Evolutionary conservation across 768 basidiomycete species (phyloP), one percentile per base, ranked within the genome.

Genomic region (Naganishia onofrii): DNA sequence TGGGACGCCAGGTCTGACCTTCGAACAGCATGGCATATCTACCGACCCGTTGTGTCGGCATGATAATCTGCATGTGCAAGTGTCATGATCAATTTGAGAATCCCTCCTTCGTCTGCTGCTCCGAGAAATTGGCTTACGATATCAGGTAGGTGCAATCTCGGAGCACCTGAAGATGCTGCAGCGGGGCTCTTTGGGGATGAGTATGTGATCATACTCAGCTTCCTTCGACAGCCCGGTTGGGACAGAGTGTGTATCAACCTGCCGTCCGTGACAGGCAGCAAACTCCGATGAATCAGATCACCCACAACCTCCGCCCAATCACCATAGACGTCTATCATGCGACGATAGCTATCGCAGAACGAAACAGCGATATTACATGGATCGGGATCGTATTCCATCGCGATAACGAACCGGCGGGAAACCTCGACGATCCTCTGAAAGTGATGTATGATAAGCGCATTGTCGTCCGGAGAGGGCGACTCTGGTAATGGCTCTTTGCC

Each of bases 371-470:
- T 29, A 26, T 42, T 34, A 28, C 46, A 63, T 10, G 60, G 60
- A 29, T 63, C 60, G 23, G 60, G 60, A 17, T 63, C 60, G 60
- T 63, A 29, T 28, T 63, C 60, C 60, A 63, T 63, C n/a, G 26
- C 60, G n/a, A 10, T 10, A 8, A 63, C 60, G 38, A 63, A 63
- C 12, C 26, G n/a, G n/a, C 38, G 38, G 23, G 60, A 63, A 34
- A 63, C 60, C n/a, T 63, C 12, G 60, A 63, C 29, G n/a, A 63
- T n/a, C 60, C 46, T 42, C 15, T 63, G 60, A 26, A 63, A 44
- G 29, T 63, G 38, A 21, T 63, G 26, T 28, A 63, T 23, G 7
- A 58, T 3, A 29, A 63, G 60, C 21, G 23, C 26, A 10, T 44
- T 8, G 36, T 12, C 15, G 3, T 21, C 13, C n/a, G 19, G n/a